Percentiles rank a stretch among this genome's conserved stretches.
Conservation (phyloP, 768 basidiomycete species). For the Leccinum broughii region DNA sequence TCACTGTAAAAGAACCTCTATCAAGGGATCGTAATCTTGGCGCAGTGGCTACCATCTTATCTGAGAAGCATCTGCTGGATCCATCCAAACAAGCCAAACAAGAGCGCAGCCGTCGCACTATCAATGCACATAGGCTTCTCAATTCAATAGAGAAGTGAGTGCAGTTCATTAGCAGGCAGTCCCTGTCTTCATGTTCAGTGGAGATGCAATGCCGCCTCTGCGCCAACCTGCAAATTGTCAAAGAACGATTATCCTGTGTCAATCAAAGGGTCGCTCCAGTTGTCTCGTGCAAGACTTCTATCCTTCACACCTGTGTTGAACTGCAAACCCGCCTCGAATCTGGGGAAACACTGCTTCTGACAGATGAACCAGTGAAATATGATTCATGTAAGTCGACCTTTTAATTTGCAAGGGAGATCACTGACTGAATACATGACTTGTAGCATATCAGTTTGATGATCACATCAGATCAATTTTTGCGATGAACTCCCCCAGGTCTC, state of each 20-base stretch:
- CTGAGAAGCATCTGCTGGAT: too few species aligned
- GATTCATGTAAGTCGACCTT: neutral
- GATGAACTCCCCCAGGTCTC: neutral
- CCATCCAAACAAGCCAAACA: neutral
- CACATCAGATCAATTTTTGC: neutral
- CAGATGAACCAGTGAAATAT: neutral
- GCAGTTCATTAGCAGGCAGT: neutral
- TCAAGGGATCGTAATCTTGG: too few species aligned
- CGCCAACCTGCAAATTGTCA: neutral
- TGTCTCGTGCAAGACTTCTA: neutral
- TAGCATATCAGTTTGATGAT: neutral
- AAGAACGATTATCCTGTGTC: neutral
- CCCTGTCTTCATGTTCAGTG: neutral
- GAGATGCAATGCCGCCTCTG: neutral
- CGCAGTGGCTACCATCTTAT: too few species aligned
- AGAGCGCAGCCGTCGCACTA: neutral
- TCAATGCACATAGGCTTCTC: neutral
- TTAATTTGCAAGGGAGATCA: neutral
- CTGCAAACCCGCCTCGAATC: neutral
- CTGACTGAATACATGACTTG: neutral
- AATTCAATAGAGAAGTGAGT: neutral
- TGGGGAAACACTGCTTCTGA: neutral
- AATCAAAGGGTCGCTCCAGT: neutral
- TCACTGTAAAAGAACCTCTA: too few species aligned
- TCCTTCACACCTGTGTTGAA: neutral